Evolutionary conservation across 1,284 basidiomycete genomes (phyloP), one percentile per base, ranked within the genome.

Genomic region (Phaffia rhodozyma): DNA sequence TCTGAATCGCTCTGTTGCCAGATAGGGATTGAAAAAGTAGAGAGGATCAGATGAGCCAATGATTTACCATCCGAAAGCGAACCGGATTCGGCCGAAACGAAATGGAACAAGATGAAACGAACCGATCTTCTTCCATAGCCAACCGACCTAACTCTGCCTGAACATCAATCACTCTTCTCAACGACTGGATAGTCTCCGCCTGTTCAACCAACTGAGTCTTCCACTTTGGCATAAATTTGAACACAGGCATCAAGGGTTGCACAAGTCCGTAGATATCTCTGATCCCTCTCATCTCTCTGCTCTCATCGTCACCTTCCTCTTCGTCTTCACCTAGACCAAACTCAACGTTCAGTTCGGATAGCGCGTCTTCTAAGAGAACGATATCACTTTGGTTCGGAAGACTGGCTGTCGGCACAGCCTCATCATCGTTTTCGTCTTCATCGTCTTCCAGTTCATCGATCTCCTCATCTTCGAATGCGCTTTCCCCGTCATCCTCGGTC

Each of bases 81-180:
- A 5, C 49, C 7, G 18, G 6, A 29, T 2, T 32, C 27, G 18
- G 23, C 18, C 6, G 23, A 23, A 25, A 30, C 0, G 5, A 1
- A n/a, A 51, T 5, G n/a, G n/a, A 48, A n/a, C 3, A 16, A 25
- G 23, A 23, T 27, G 47, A 20, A 7, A 68, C 73, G 61, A 47
- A 75, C 73, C 73, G 64, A 59, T 74, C 72, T 50, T 74, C 68
- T 7, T 61, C 34, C 20, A 67, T 66, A 29, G 74, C 61, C 55
- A 69, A 61, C 23, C 70, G 67, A 0, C 70, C 66, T 13, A 76
- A 65, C 11, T 67, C 68, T 4, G 69, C 66, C 58, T 74, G 72
- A 43, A 73, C 67, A 52, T 59, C 57, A 34, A 60, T 47, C 30
- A 59, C 43, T 27, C 53, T 32, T 18, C 74, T 73, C 61, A 75